phyloP scores from a whole-genome alignment of 371 early-diverging fungal genomes.

The Rhizopus sp. region DNA sequence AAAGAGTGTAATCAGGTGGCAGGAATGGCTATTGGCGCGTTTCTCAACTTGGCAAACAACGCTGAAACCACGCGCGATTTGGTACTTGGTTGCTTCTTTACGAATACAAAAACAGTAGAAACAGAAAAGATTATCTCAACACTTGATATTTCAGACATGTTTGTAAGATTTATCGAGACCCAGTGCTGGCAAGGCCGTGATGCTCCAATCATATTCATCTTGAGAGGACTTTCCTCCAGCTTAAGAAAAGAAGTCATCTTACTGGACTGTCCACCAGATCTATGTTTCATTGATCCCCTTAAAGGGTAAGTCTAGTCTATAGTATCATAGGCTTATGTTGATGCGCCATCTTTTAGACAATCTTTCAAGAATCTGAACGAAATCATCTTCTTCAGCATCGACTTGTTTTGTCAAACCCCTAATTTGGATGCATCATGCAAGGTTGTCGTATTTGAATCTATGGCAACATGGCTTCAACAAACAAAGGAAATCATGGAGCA shows the following conservation, averaged over 20 bases:
- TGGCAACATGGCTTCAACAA: slow-evolving; percentile 71
- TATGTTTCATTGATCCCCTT: slow-evolving; percentile 15
- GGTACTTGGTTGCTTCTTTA: slow-evolving; percentile 43
- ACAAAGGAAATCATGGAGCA: slow-evolving; percentile 39
- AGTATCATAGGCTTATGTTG: not conserved
- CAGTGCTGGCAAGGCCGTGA: slow-evolving; percentile 41
- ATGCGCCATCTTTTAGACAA: too few relatives aligned
- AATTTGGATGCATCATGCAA: slow-evolving; percentile 67
- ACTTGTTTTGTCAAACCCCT: slow-evolving; percentile 49
- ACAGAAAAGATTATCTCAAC: slow-evolving; percentile 9
- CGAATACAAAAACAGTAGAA: slow-evolving; percentile 1
- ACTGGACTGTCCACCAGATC: slow-evolving; percentile 25
- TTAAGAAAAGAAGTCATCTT: slow-evolving; percentile 50
- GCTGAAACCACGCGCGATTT: slow-evolving; percentile 31
- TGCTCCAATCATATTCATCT: slow-evolving; percentile 52
- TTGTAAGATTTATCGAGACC: slow-evolving; percentile 11
- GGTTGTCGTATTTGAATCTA: slow-evolving; percentile 73
- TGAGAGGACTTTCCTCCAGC: slow-evolving; percentile 58
- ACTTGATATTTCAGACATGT: slow-evolving; percentile 20
- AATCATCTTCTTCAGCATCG: slow-evolving; percentile 47
- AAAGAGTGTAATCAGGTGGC: slow-evolving; percentile 53
- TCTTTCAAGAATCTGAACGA: slow-evolving; percentile 39
- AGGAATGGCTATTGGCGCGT: slow-evolving; percentile 50
- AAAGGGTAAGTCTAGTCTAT: slow-evolving; percentile 32
- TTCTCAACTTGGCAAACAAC: slow-evolving; percentile 36